Base-by-base conservation (phyloP, 768 basidiomycete species). In the Rhizopogon vesiculosus region DNA sequence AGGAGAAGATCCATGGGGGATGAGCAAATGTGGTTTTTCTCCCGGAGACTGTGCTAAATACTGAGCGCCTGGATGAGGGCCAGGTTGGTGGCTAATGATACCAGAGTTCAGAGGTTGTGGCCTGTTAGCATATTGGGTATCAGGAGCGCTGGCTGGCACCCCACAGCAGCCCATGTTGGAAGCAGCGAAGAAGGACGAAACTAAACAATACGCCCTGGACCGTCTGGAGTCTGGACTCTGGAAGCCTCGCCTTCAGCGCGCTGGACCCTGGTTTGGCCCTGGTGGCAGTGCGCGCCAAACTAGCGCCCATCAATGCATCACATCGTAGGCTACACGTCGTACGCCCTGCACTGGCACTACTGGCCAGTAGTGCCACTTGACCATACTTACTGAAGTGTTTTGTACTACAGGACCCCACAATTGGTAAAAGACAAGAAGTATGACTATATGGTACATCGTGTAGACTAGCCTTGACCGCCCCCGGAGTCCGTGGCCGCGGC, bases 111-210 rank as follows among this genome's bases (percentile, higher is more conserved):
- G 53, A 5, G 67, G 59, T 33, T 60, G 61, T 0, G 64, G 60
- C 2, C 72, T 68, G 67, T 76, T 75, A 51, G 70, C 61, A 54
- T 66, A 66, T 46, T 71, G 61, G 52, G 66, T 58, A 54, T 71
- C 65, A 41, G 62, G 59, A 29, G 65, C 62, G 38, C 65, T 63
- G 33, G 59, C 64, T 8, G 78, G 60, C 46, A 80, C 77, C n/a
- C 86, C 85, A 65, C 88, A 91, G 63, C 89, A 89, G 59, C 81
- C 77, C 84, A 86, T 87, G 61, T 61, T 71, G 61, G 58, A 39
- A 33, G 33, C 53, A 51, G 38, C 49, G 45, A 44, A 35, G 59
- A n/a, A 49, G 25, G 45, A 51, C 38, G 55, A 31, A 40, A 45
- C 31, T 38, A n/a, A 62, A 12, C 15, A 19, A 12, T 22, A 42